Evolutionary conservation across 2,329 filamentous ascomycete genomes (phyloP), one percentile per base, ranked within the genome.

Genomic region (Colletotrichum orbiculare): DNA sequence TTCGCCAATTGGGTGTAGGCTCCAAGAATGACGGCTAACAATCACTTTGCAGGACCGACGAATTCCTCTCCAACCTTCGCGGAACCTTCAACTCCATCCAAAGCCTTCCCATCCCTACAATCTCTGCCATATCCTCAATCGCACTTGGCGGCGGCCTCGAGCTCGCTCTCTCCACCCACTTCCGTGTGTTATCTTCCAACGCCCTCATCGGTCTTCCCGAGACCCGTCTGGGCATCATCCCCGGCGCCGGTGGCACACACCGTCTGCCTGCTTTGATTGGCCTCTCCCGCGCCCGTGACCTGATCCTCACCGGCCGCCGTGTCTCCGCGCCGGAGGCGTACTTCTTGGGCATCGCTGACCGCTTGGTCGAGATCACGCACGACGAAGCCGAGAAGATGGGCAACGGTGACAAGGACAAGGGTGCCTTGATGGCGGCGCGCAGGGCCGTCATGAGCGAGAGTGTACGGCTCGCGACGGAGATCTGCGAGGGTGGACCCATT

Each of bases 111-210:
- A 89, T 98, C 70, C 96, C 96, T 35, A 97, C 95, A 55, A 95
- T 99, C 74, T 90, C 92, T 4, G 94, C 94, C 62, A 88, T 99
- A 67, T 91, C 91, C 59, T 96, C 92, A 54, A 81, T 92, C 63
- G 96, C 96, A 6, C 90, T 98, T 37, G 96, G 96, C 68, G 96
- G 96, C 72, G 96, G 96, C 50, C 89, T 99, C 69, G 96, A 99
- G 80, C 87, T 99, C 57, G 95, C 94, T 2, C 88, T 99, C 7
- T 89, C 91, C 70, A 97, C 95, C 2, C 89, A 96, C 77, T 89
- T 99, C 78, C 93, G 96, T 69, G 90, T 99, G 56, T 90, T 98
- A 70, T 87, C 89, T 38, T 93, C 92, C 43, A 91, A 89, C 39
- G 91, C 93, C 13, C 81, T 84, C 33, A 88, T 99, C 59, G 94